phyloP scores from a whole-genome alignment of 2,329 filamentous ascomycete species.

The Elsinoe fawcettii region DNA sequence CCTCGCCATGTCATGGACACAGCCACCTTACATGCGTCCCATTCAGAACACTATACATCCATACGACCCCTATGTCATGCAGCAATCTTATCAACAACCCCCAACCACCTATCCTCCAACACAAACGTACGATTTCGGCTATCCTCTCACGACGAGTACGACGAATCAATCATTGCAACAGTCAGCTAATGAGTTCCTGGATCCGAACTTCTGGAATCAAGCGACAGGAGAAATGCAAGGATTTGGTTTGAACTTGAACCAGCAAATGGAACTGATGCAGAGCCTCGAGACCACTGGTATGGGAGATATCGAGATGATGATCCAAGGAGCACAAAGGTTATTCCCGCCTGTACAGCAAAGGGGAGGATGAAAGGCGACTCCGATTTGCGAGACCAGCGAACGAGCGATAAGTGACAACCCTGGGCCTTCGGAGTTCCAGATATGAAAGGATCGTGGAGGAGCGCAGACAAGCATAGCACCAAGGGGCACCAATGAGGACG shows the following conservation, averaged over 20 bases:
- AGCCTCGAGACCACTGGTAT: conserved; percentile 32
- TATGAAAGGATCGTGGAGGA: too few relatives aligned
- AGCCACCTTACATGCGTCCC: conserved; percentile 16
- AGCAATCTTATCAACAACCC: conserved; percentile 1
- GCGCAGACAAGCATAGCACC: too few relatives aligned
- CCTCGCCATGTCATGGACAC: conserved; percentile 14
- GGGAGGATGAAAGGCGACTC: conserved; percentile 17
- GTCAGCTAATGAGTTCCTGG: conserved; percentile 6
- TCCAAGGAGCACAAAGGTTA: conserved; percentile 18
- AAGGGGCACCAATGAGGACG: too few relatives aligned
- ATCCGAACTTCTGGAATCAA: conserved; percentile 15
- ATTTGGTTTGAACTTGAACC: conserved; percentile 29
- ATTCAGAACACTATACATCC: conserved; percentile 5
- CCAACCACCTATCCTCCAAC: not conserved
- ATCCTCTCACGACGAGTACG: not conserved
- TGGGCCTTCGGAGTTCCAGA: too few relatives aligned
- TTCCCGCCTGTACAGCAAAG: not conserved
- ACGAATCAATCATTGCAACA: conserved; percentile 9
- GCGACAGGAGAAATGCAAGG: conserved; percentile 16
- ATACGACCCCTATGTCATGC: conserved; percentile 19
- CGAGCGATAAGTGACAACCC: too few relatives aligned
- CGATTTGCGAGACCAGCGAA: too few relatives aligned
- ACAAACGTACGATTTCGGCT: conserved; percentile 8
- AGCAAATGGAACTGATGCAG: conserved; percentile 33
- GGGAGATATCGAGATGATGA: conserved; percentile 33